Evolutionary conservation across 1,284 basidiomycete species (phyloP), one percentile per base, ranked within the genome.

Genomic region (Meripilus lineatus): DNA sequence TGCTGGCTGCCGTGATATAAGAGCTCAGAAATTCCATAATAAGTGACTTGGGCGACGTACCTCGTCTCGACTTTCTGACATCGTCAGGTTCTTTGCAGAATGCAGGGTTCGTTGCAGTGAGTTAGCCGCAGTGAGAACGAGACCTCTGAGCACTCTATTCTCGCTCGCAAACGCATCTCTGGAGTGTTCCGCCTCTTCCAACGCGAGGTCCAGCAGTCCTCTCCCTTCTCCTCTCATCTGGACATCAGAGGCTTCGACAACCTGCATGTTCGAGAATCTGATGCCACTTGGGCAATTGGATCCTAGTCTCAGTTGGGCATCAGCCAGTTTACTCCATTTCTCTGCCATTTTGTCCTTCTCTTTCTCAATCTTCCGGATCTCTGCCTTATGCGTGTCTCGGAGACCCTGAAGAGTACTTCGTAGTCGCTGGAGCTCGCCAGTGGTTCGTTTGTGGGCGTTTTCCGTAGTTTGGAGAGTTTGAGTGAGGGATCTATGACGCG

Each of bases 281-380:
- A 86, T 63, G 10, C 82, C 80, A 40, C 74, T 71, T 4, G 70
- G 60, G n/a, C 8, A 8, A 0, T 65, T 53, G 3, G 49, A 40
- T 55, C 58, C 46, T 56, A 75, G 65, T 56, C 78, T 84, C 2
- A 74, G 62, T 59, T 90, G 87, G 15, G 74, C 65, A 50, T 85
- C 86, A 4, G 77, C 67, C 14, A 92, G 60, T 58, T 83, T 89
- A 18, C 73, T 68, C 79, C 89, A 88, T 50, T 82, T 81, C 32
- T 88, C 86, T n/a, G 79, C 56, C 53, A 89, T 80, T 22, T 81
- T 77, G 54, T 93, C 90, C 23, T 86, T 65, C 44, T 93, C 89
- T 52, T 84, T 81, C 55, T 95, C 90, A 51, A 75, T 75, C 65
- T 83, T 89, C 72, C 86, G 91, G 23, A 88, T 62, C 56, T 93